Conservation (phyloP, 2,329 filamentous ascomycete genomes). For the Ascochyta rabiei region DNA sequence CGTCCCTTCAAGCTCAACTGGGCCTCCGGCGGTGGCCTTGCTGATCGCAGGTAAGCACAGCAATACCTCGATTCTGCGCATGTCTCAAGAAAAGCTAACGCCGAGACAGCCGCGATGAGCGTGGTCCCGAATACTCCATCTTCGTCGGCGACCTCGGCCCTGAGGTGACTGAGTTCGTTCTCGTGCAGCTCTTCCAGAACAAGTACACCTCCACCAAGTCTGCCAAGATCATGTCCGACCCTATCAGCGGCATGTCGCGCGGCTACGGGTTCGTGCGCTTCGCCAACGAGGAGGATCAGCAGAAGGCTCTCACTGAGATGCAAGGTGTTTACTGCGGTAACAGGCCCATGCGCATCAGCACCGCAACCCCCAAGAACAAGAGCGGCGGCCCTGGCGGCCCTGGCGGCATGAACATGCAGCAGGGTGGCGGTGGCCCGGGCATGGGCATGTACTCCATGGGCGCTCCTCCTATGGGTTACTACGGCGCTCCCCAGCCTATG, state of each 20-base stretch:
- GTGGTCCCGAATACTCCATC: slow-evolving; percentile 94
- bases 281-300: slow-evolving; percentile 92
- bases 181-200: slow-evolving; percentile 95
- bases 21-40: slow-evolving; percentile 94
- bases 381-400: slow-evolving; percentile 61
- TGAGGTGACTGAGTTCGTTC: slow-evolving; percentile 97
- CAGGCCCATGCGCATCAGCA: slow-evolving; percentile 97
- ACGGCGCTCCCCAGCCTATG: slow-evolving; percentile 78
- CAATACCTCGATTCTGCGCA: too few relatives aligned
- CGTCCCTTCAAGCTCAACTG: slow-evolving; percentile 99
- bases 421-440: slow-evolving; percentile 46
- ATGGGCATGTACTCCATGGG: slow-evolving; percentile 74
- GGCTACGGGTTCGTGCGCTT: slow-evolving; percentile 99
- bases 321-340: slow-evolving; percentile 99
- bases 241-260: slow-evolving; percentile 95
- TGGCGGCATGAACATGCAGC: slow-evolving; percentile 59
- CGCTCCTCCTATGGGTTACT: slow-evolving; percentile 69
- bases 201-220: slow-evolving; percentile 98
- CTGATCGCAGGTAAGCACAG: slow-evolving; percentile 78
- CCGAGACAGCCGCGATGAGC: slow-evolving; percentile 74
- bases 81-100: neutral
- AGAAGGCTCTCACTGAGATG: slow-evolving; percentile 96
- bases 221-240: slow-evolving; percentile 99
- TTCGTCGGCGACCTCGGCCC: slow-evolving; percentile 98
- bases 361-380: slow-evolving; percentile 95